Evolutionary conservation across 1,284 basidiomycete species (phyloP), one percentile per base, ranked within the genome.

Genomic region (Cryptococcus wingfieldii): DNA sequence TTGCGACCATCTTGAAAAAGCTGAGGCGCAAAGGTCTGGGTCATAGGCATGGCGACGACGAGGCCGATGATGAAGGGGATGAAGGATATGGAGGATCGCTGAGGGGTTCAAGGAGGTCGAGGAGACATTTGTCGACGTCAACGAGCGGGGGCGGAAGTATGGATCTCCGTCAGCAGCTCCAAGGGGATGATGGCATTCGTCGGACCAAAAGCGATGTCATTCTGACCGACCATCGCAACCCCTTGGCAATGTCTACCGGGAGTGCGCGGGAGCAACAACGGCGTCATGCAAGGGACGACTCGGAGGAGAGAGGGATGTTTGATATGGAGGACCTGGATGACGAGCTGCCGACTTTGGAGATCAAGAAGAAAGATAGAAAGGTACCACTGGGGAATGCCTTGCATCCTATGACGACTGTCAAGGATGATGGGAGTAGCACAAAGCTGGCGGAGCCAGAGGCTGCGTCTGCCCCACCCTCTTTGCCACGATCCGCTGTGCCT

Each of bases 1-100:
- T 97, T 71, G 87, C 84, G 54, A 88, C 88, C 13, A 85, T 96
- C 34, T 79, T 96, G 57, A 83, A 85, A 47, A 82, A 86, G 34
- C 83, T 90, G 34, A 63, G 67, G 38, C 72, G 68, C 61, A 66
- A 67, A 25, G 64, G 64, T 0, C 18, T 61, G 16, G 58, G 65
- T 34, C 8, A 62, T n/a, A 56, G 66, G 39, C 51, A 57, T 25
- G 60, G 65, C 45, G 65, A 67, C 44, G 73, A 70, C n/a, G 69
- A 71, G 18, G 70, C 69, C 5, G 69, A 72, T 54, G 72, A 70
- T 50, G 71, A 69, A 55, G 63, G 55, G 19, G 64, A 64, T 42
- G 55, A 62, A 14, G 13, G 38, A n/a, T n/a, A 43, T 8, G 25
- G 28, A n/a, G 38, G 49, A 46, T 42, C 31, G 55, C 57, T 52